Percentiles rank a stretch among this genome's conserved stretches.
Conservation (phyloP, 164 flowering plant species). For the Magnolia sinica region DNA sequence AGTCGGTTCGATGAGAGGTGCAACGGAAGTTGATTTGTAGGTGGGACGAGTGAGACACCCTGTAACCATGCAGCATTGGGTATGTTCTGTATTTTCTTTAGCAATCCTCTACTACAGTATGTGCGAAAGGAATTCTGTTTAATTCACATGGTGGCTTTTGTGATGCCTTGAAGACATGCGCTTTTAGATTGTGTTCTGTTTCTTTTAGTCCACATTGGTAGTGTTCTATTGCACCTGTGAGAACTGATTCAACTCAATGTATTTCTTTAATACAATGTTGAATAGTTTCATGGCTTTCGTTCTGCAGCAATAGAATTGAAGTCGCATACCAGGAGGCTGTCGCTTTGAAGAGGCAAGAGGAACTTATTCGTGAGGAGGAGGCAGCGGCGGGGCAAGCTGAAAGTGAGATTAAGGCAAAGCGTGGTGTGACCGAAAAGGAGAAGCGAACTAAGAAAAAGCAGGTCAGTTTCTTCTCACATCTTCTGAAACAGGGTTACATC, state of each 20-base stretch:
- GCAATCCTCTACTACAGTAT: neutral
- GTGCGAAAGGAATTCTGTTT: neutral
- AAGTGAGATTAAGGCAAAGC: constrained; percentile 76
- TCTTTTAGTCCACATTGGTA: neutral
- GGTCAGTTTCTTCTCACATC: constrained; percentile 34
- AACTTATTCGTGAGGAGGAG: constrained; percentile 97
- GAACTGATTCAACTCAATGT: neutral
- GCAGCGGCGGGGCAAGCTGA: constrained; percentile 77
- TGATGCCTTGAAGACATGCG: neutral
- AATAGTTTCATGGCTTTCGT: neutral
- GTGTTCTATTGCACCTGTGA: neutral
- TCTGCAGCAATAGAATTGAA: constrained; percentile 75
- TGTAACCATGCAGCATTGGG: neutral
- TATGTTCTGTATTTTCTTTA: neutral
- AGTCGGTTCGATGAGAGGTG: too few relatives aligned
- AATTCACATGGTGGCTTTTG: neutral
- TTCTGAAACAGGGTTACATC: neutral
- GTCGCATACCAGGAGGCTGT: constrained; percentile 98
- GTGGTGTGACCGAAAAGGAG: constrained; percentile 67
- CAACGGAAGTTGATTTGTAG: too few relatives aligned
- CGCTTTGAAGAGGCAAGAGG: constrained; percentile 97
- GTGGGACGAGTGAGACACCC: too few relatives aligned
- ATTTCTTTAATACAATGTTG: neutral
- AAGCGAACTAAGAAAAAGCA: constrained; percentile 90
- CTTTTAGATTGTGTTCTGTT: neutral